Percentiles rank a stretch among this genome's conserved stretches.
Conservation (phyloP, 108 stramenopile species). For the Pseudonitzschia multiseries region DNA sequence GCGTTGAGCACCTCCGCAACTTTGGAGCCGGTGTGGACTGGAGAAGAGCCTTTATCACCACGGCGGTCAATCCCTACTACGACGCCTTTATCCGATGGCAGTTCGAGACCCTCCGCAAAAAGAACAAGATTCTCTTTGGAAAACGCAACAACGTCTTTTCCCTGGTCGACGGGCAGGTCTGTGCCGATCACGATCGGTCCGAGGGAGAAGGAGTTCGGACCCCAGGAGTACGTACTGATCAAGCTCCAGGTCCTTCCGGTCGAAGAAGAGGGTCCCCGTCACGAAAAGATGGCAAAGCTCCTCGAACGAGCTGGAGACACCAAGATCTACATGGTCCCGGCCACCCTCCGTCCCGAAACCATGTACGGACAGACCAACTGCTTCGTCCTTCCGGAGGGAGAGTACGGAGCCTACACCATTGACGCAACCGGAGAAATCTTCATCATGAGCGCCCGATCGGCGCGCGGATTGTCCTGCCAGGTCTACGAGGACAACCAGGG, state of each 20-base stretch:
- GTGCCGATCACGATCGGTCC: slow-evolving; percentile 97
- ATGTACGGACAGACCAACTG: slow-evolving; percentile 99
- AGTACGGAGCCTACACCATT: slow-evolving; percentile 96
- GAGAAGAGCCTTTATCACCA: slow-evolving; percentile 98
- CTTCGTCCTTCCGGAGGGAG: slow-evolving; percentile 95
- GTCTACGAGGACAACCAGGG: slow-evolving; percentile 64
- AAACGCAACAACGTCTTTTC: slow-evolving; percentile 96
- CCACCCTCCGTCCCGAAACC: slow-evolving; percentile 98
- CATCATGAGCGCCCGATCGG: slow-evolving; percentile 89
- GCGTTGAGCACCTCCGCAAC: slow-evolving; percentile 84
- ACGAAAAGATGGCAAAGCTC: slow-evolving; percentile 64
- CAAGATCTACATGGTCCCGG: slow-evolving; percentile 92
- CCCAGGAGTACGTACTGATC: slow-evolving; percentile 98
- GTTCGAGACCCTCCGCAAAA: slow-evolving; percentile 84
- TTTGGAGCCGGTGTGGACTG: slow-evolving; percentile 96
- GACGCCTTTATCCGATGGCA: slow-evolving; percentile 97
- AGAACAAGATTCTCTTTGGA: slow-evolving; percentile 88
- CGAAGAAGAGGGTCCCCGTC: slow-evolving; percentile 73
- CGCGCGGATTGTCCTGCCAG: slow-evolving; percentile 93
- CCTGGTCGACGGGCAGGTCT: slow-evolving; percentile 95
- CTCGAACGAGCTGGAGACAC: slow-evolving; percentile 49
- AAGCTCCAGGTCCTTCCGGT: slow-evolving; percentile 90
- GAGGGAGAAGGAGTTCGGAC: slow-evolving; percentile 97
- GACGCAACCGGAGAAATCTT: slow-evolving; percentile 88
- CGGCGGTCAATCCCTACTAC: slow-evolving; percentile 94